Evolutionary conservation across 148 eudicot genomes (phyloP).

Genomic region (Silene latifolia): DNA sequence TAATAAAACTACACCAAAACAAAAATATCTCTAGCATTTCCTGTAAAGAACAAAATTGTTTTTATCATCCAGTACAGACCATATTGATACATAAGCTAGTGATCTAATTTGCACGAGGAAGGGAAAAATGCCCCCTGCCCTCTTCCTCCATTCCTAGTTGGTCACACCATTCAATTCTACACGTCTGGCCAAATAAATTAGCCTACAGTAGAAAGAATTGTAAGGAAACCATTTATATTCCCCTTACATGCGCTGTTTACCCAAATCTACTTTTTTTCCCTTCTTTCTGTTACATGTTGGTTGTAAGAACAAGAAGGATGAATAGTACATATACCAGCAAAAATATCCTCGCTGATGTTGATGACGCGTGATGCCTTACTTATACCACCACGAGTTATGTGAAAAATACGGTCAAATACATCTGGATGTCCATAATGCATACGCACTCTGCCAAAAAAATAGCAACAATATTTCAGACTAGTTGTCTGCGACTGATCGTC

Average conservation of each 20-base stretch:
- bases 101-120: too few relatives aligned
- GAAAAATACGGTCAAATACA: conserved; percentile 89
- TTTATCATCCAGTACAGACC: too few relatives aligned
- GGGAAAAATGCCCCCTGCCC: not conserved
- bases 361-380: conserved; percentile 96
- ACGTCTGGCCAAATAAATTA: not conserved
- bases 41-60: too few relatives aligned
- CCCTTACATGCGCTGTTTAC: not conserved
- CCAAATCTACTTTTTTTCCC: not conserved
- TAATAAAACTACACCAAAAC: not conserved
- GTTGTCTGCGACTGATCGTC: not conserved
- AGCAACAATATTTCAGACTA: not conserved
- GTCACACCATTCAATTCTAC: not conserved
- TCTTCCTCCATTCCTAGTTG: not conserved
- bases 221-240: not conserved
- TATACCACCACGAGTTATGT: conserved; percentile 86
- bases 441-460: conserved; percentile 52
- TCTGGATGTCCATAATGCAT: conserved; percentile 99
- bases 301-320: not conserved
- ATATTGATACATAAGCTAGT: too few relatives aligned
- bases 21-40: too few relatives aligned
- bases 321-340: conserved; percentile 50
- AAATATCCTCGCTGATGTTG: conserved; percentile 91
- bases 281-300: not conserved
- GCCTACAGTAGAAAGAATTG: not conserved